Evolutionary conservation across 768 basidiomycete genomes (phyloP).

Genomic region (Amanita phalloides): DNA sequence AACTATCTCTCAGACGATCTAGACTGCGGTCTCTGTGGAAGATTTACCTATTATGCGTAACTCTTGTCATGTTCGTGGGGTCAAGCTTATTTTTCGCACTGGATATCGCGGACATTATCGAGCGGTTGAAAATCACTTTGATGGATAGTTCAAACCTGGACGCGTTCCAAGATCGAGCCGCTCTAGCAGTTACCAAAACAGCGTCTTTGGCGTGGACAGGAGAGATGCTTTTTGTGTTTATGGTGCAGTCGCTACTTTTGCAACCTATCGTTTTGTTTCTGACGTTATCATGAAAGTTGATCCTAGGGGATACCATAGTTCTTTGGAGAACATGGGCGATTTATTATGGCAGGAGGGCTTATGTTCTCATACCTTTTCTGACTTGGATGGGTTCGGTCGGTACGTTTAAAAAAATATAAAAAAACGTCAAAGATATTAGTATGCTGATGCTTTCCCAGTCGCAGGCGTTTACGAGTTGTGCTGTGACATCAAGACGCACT

Average conservation of each 20-base stretch:
- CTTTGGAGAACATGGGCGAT: constrained; percentile 20
- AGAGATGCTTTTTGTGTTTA: constrained; percentile 20
- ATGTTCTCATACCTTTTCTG: constrained; percentile 12
- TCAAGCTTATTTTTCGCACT: constrained; percentile 17
- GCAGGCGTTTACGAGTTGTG: constrained; percentile 19
- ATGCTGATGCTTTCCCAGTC: constrained; percentile 9
- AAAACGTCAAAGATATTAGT: no score
- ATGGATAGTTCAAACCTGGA: constrained; percentile 11
- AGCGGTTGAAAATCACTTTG: constrained; percentile 17
- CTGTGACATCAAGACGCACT: constrained; percentile 16
- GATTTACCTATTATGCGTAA: constrained; percentile 13
- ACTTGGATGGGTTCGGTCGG: constrained; percentile 19
- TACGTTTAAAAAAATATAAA: no score
- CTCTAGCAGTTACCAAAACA: constrained; percentile 12
- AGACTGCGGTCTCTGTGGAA: constrained; percentile 9
- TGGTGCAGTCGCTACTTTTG: constrained; percentile 9
- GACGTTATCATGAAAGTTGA: constrained; percentile 9
- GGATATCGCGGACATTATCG: constrained; percentile 18
- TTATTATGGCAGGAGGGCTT: constrained; percentile 9
- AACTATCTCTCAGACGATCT: constrained; percentile 9
- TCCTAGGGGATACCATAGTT: constrained; percentile 19
- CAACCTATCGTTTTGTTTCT: background rate
- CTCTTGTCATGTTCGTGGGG: constrained; percentile 16
- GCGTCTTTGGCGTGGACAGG: constrained; percentile 18
- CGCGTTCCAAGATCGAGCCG: constrained; percentile 8